Base-by-base conservation (phyloP, 371 early-diverging fungal genomes). In the Mucor velutinosus region DNA sequence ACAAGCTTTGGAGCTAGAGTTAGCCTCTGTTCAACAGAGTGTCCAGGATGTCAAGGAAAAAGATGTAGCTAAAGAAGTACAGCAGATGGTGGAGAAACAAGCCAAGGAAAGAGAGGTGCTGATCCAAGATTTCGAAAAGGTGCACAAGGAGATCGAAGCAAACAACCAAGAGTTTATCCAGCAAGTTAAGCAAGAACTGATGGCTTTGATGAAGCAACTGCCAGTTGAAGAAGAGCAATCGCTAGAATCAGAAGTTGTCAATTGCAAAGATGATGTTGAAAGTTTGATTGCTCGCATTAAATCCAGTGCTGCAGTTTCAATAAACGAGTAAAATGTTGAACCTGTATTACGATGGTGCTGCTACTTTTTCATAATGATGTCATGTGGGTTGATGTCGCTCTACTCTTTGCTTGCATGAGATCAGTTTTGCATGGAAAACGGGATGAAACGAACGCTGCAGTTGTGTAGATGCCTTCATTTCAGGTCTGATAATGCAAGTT, bases 181-280 rank as follows among this genome's bases (percentile, higher is more conserved):
- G 29, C 49, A 65, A 41, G 56, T 66, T 4, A 69, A 66, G 25
- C 25, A 58, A 0, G 64, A 69, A 19, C n/a, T 73, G 15, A 10
- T 17, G 5, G 45, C 29, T 8, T 30, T 73, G 12, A 19, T 66
- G 35, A 15, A 49, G n/a, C 41, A 70, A 19, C 30, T 68, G 12
- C 47, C 51, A 4, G 41, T 61, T 0, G 47, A 66, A 5, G 47
- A 51, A n/a, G n/a, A 55, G 0, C 60, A 43, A 29, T 43, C 43
- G 23, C 37, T 77, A 21, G 63, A 63, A 10, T 25, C 58, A 0
- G 66, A 73, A 32, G 67, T 73, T 7, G 35, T 17, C 15, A 58
- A 73, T n/a, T 76, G 79, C 53, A 65, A 69, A 58, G 66, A 74
- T 19, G 79, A 75, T 30, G 71, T 74, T 7, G 57, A 76, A 32